Percentiles rank a stretch among this genome's conserved stretches.
These are phyloP conservation scores for Colletotrichum paranaense DNA, from an alignment of 2,329 filamentous ascomycete genomes.

Conservation along the genomic window DNA sequence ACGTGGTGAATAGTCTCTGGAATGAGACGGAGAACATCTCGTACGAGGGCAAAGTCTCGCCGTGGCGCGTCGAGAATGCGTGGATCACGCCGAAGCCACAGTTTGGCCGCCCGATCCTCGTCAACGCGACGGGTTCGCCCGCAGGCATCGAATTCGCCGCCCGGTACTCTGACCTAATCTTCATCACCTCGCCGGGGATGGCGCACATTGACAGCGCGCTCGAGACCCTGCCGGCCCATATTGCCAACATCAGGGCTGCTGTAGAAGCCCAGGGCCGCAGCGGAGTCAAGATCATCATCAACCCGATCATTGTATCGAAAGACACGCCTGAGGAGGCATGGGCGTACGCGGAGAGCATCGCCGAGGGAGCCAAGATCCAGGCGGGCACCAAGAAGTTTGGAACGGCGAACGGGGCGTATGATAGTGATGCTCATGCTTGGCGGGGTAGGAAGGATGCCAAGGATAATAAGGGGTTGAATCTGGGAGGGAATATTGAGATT, in stretches of 20 bases:
- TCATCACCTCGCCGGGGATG: slow-evolving; percentile 13
- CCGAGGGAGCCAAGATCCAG: slow-evolving; percentile 5
- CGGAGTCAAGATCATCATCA: slow-evolving; percentile 13
- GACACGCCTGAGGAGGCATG: slow-evolving; percentile 1
- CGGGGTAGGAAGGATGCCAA: neutral
- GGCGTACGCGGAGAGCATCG: slow-evolving; percentile 5
- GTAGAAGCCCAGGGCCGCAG: neutral
- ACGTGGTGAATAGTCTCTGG: slow-evolving; percentile 83
- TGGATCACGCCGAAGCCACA: slow-evolving; percentile 7
- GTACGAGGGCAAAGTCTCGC: slow-evolving; percentile 3
- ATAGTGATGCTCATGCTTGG: slow-evolving; percentile 9
- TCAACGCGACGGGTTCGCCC: slow-evolving; percentile 8
- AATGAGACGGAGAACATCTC: slow-evolving; percentile 84
- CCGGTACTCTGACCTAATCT: slow-evolving; percentile 10
- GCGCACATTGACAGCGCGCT: slow-evolving; percentile 15
- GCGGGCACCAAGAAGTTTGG: slow-evolving; percentile 1
- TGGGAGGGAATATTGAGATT: slow-evolving; percentile 10
- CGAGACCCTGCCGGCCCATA: slow-evolving; percentile 11
- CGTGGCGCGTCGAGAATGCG: slow-evolving; percentile 11
- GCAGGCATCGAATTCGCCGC: slow-evolving; percentile 17
- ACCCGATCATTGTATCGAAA: slow-evolving; percentile 6
- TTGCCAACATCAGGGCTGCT: slow-evolving; percentile 1
- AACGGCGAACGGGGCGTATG: neutral
- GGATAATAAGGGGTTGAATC: neutral
- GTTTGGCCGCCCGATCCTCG: slow-evolving; percentile 3